Evolutionary conservation across 179 eudicot species (phyloP), one percentile per base, ranked within the genome.

Genomic region (Gypsophila paniculata): DNA sequence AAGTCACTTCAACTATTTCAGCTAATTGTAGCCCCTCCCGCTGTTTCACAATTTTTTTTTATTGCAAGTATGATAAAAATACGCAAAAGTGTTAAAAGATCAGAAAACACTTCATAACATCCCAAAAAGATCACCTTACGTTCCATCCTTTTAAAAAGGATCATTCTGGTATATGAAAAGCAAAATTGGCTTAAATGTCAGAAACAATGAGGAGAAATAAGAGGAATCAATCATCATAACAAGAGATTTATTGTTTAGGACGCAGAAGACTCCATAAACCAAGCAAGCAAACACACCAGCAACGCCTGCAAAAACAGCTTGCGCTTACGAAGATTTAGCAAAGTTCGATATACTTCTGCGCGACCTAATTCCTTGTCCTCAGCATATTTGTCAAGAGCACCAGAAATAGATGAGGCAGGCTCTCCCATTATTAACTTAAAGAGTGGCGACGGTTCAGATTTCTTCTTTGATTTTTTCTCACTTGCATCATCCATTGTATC

Each of bases 321-420:
- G 59, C 87, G 80, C 60, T 62, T 82, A 32, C 96, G 85, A 21
- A 89, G 84, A 53, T 65, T 68, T 58, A 77, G 15, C 76, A 85
- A 69, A 71, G 82, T 72, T 60, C 39, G 10, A 65, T 64, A 49
- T 61, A 83, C 59, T 58, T 77, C 91, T 32, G 68, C 0, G 15
- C 72, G 77, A 34, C 70, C 67, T 69, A 91, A 69, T 15, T 83
- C 84, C 38, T 82, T 85, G 19, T 82, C 91, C 57, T 83, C 83
- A 76, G 85, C 81, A 86, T 90, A 91, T 64, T 87, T 86, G 60
- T 87, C 86, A 81, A 94, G 71, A 74, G 73, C 81, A 63, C 32
- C 79, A 42, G 76, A 69, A 68, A 91, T 61, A 61, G 93, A 74
- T 7, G 59, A 44, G 51, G 72, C 71, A 10, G 70, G 69, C 77